Percentiles rank a stretch among this genome's conserved stretches.
phyloP scores from a whole-genome alignment of 495 filamentous ascomycete genomes.

The Paragyromitra xinjiangensis region DNA sequence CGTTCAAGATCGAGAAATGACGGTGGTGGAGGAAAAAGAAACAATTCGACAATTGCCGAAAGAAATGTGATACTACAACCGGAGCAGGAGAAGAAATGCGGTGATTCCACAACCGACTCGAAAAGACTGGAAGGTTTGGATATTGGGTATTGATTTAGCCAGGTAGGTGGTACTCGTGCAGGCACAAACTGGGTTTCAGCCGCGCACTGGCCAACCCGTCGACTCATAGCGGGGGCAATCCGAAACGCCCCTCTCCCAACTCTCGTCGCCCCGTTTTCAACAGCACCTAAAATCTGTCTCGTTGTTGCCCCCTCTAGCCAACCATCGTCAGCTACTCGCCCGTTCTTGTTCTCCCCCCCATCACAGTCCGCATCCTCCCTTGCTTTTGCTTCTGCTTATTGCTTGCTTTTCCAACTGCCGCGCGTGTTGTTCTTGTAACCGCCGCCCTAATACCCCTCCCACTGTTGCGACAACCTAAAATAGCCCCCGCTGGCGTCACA shows the following conservation, averaged over 20 bases:
- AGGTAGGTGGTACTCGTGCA: constrained; percentile 5
- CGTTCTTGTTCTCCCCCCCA: constrained; percentile 7
- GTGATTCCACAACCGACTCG: constrained; percentile 6
- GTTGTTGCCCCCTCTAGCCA: constrained; percentile 35
- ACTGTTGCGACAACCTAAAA: constrained; percentile 47
- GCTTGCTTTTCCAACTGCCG: constrained; percentile 17
- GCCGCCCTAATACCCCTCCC: constrained; percentile 28
- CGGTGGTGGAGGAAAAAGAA: constrained; percentile 13
- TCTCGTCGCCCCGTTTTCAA: constrained; percentile 32
- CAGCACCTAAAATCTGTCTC: constrained; percentile 15
- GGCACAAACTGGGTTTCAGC: constrained; percentile 38
- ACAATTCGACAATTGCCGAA: constrained; percentile 19
- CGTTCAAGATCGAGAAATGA: constrained; percentile 17
- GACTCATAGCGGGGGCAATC: constrained; percentile 39
- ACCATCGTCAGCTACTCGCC: constrained; percentile 31
- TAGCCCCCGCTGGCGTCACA: constrained; percentile 55
- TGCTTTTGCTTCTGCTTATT: background rate
- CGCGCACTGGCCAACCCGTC: constrained; percentile 33
- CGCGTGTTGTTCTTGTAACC: constrained; percentile 39
- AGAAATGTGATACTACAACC: constrained; percentile 33
- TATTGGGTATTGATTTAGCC: constrained; percentile 22
- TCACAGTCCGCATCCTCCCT: constrained; percentile 4
- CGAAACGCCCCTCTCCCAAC: constrained; percentile 26
- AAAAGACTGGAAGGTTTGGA: background rate
- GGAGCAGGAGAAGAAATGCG: constrained; percentile 13